Evolutionary conservation across 2,329 filamentous ascomycete species (phyloP).

Genomic region (Neonectria coccinea): DNA sequence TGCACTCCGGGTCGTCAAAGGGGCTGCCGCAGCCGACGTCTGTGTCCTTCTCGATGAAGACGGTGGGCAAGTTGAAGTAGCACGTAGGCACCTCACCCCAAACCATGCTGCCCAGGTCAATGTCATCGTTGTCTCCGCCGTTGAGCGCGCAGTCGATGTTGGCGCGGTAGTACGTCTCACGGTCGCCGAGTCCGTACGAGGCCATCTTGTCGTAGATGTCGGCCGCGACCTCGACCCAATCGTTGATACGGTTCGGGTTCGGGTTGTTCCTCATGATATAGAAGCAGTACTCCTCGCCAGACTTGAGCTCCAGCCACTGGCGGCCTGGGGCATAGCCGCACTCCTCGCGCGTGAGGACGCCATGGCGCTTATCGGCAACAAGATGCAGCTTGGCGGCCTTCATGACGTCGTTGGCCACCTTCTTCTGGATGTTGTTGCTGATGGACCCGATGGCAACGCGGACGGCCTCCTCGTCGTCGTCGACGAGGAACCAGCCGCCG

Average conservation of each 20-base stretch:
- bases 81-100: slow-evolving; percentile 25
- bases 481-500: slow-evolving; percentile 27
- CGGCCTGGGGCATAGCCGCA: slow-evolving; percentile 27
- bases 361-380: slow-evolving; percentile 30
- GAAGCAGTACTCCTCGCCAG: slow-evolving; percentile 33
- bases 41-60: slow-evolving; percentile 26
- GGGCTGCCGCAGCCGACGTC: slow-evolving; percentile 16
- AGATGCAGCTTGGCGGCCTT: slow-evolving; percentile 27
- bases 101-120: slow-evolving; percentile 16
- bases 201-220: slow-evolving; percentile 34
- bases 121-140: background rate
- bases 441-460: slow-evolving; percentile 15
- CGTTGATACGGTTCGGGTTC: slow-evolving; percentile 5
- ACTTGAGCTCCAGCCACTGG: slow-evolving; percentile 32
- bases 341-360: slow-evolving; percentile 18
- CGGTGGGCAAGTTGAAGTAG: slow-evolving; percentile 30
- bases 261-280: slow-evolving; percentile 29
- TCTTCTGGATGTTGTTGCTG: slow-evolving; percentile 26
- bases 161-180: slow-evolving; percentile 21
- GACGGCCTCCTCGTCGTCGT: slow-evolving; percentile 21
- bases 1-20: slow-evolving; percentile 4
- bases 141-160: slow-evolving; percentile 1
- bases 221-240: slow-evolving; percentile 15
- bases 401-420: slow-evolving; percentile 39
- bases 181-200: slow-evolving; percentile 28